A percentile compares a stretch with the other conserved stretches of the same genome.
Conservation (phyloP, 805 yeast species). For the Candida yuanshanica region DNA sequence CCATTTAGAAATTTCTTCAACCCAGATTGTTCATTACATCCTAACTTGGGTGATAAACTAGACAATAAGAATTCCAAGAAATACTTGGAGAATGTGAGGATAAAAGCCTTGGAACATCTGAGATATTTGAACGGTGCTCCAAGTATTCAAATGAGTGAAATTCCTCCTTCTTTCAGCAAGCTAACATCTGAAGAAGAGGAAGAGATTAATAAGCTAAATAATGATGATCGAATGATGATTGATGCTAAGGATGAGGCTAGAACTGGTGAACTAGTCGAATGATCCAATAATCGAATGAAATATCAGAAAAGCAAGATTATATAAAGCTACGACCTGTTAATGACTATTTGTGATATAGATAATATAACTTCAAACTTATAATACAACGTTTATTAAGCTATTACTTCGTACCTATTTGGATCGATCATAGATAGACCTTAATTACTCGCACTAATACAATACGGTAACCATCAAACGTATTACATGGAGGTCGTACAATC, state of each 20-base stretch:
- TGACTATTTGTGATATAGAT: background rate
- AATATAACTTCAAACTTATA: background rate
- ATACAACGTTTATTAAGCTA: background rate
- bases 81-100: slow-evolving; percentile 71
- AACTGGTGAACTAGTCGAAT: slow-evolving; percentile 27
- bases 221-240: slow-evolving; percentile 29
- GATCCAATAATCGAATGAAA: too few relatives aligned
- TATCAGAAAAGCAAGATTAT: too few relatives aligned
- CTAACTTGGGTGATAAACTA: slow-evolving; percentile 63
- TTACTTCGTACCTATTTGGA: background rate
- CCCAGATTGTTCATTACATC: slow-evolving; percentile 86
- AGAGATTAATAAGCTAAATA: slow-evolving; percentile 26
- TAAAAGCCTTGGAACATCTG: slow-evolving; percentile 72
- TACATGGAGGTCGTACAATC: too few relatives aligned
- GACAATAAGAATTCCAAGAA: slow-evolving; percentile 83
- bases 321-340: background rate
- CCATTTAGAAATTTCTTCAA: slow-evolving; percentile 33
- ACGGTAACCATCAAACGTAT: too few relatives aligned
- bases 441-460: too few relatives aligned
- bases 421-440: too few relatives aligned
- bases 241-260: slow-evolving; percentile 34
- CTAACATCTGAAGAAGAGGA: slow-evolving; percentile 31
- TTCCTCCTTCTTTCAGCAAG: slow-evolving; percentile 54
- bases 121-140: slow-evolving; percentile 86
- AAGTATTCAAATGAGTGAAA: slow-evolving; percentile 81